A percentile compares a stretch with the other conserved stretches of the same genome.
Evolutionary conservation across 2,329 filamentous ascomycete species (phyloP).

Genomic region (Plenodomus tracheiphilus): DNA sequence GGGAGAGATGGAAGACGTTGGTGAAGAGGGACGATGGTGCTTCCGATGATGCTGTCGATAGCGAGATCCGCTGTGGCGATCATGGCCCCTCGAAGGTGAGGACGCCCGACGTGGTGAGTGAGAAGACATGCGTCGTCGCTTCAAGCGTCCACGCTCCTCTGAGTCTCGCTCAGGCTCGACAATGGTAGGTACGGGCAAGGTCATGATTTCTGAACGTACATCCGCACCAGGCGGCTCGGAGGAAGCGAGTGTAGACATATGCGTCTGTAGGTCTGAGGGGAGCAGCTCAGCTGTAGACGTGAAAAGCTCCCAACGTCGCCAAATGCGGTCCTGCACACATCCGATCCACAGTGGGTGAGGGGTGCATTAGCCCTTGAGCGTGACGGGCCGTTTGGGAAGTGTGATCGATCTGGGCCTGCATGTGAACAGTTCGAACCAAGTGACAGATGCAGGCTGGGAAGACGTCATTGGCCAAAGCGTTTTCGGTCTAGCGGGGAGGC

Average conservation of each 20-base stretch:
- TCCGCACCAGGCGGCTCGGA: slow-evolving; percentile 3
- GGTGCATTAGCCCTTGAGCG: slow-evolving; percentile 24
- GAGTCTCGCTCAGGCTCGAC: slow-evolving; percentile 41
- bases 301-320: slow-evolving; percentile 1
- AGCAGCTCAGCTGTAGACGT: slow-evolving; percentile 13
- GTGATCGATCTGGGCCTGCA: slow-evolving; percentile 14
- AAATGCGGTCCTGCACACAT: slow-evolving; percentile 4
- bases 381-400: slow-evolving; percentile 22
- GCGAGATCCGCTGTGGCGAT: slow-evolving; percentile 35
- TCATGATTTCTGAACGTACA: slow-evolving; percentile 33
- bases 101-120: slow-evolving; percentile 33
- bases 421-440: not conserved
- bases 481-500: not conserved
- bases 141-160: slow-evolving; percentile 38
- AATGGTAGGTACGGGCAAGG: slow-evolving; percentile 46
- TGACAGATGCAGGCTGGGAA: no score
- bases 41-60: slow-evolving; percentile 38
- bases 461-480: no score
- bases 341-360: slow-evolving; percentile 10
- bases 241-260: slow-evolving; percentile 1
- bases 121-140: slow-evolving; percentile 34
- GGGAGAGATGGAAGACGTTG: slow-evolving; percentile 27
- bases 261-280: not conserved
- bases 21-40: slow-evolving; percentile 33
- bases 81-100: slow-evolving; percentile 40